Conservation (phyloP, 2,329 filamentous ascomycete species). For the Nectriaceae sp. region DNA sequence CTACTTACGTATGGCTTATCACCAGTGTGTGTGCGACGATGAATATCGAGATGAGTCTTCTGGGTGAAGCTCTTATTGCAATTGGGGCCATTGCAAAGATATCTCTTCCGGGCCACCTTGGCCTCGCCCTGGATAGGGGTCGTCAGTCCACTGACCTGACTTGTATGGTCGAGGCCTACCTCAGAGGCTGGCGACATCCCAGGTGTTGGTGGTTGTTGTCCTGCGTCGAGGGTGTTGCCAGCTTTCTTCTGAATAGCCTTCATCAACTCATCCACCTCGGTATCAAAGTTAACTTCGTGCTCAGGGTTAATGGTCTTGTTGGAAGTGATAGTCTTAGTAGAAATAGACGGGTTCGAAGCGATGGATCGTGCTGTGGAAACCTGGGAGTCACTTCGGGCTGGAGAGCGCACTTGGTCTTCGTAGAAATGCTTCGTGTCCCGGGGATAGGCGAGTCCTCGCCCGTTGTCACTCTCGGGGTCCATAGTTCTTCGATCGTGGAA, state of each 20-base stretch:
- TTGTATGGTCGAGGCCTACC: constrained; percentile 14
- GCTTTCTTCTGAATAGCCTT: constrained; percentile 77
- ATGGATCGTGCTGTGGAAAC: constrained; percentile 26
- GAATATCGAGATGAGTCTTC: constrained; percentile 91
- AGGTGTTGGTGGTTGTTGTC: constrained; percentile 28
- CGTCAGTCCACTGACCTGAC: constrained; percentile 4
- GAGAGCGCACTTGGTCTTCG: constrained; percentile 36
- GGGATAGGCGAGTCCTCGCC: constrained; percentile 25
- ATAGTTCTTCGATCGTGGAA: constrained; percentile 33
- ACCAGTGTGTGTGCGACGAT: constrained; percentile 85
- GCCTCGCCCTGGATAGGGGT: constrained; percentile 23
- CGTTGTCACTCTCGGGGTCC: constrained; percentile 23
- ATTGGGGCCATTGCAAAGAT: constrained; percentile 70
- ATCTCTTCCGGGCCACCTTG: constrained; percentile 55
- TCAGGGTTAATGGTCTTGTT: constrained; percentile 50
- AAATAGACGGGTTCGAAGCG: constrained; percentile 30
- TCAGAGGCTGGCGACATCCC: constrained; percentile 28
- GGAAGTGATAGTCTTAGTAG: constrained; percentile 44
- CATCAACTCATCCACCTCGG: constrained; percentile 86
- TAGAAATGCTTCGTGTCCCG: constrained; percentile 31
- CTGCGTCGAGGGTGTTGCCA: constrained; percentile 35
- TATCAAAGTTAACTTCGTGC: constrained; percentile 68
- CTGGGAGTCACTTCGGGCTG: constrained; percentile 36
- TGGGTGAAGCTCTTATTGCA: constrained; percentile 86
- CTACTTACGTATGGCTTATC: constrained; percentile 82